Evolutionary conservation across 352 stramenopile species (phyloP), one percentile per base, ranked within the genome.

Genomic region (Phytopythium boreale): DNA sequence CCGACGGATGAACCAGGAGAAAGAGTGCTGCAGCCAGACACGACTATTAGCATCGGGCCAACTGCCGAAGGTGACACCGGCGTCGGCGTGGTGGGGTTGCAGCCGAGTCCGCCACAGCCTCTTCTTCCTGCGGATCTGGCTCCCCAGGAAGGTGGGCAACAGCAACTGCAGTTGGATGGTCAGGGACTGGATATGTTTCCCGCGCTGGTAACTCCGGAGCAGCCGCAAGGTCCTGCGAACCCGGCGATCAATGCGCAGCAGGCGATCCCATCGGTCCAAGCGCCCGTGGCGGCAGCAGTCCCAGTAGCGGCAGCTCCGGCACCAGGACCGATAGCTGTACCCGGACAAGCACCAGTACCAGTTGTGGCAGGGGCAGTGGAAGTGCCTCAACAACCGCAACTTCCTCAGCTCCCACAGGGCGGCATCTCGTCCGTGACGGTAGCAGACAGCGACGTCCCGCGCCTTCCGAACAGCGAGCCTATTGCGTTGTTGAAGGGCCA

Each of bases 401-500:
- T 77, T 29, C 79, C 82, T n/a, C 77, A 88, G 55, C 67, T 87
- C 6, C 79, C 73, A 9, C 70, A 87, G 55, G 82, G 70, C 34
- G 67, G 71, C 11, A 50, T 85, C 24, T 71, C 76, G 8, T 69
- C 73, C 17, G 60, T 75, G n/a, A 72, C 74, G 24, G 62, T 89
- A 15, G 79, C 68, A 11, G 80, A 88, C 37, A 75, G 77, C 14
- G 76, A 76, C 41, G 67, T 87, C 22, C 79, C 75, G 2, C 61
- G 60, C 14, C 55, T 79, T 24, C 69, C 70, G 17, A 81, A 71
- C 36, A 80, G 82, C 34, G 80, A 90, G 26, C 79, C 82, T 8
- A 77, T 88, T 51, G 78, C 78, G 12, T 64, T 82, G 24, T 63
- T 98, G 34, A 82, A 88, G 59, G 95, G 91, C 4, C 95, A 98